Evolutionary conservation across 2,329 filamentous ascomycete species (phyloP), one percentile per base, ranked within the genome.

Genomic region (Hymenoscyphus scutula): DNA sequence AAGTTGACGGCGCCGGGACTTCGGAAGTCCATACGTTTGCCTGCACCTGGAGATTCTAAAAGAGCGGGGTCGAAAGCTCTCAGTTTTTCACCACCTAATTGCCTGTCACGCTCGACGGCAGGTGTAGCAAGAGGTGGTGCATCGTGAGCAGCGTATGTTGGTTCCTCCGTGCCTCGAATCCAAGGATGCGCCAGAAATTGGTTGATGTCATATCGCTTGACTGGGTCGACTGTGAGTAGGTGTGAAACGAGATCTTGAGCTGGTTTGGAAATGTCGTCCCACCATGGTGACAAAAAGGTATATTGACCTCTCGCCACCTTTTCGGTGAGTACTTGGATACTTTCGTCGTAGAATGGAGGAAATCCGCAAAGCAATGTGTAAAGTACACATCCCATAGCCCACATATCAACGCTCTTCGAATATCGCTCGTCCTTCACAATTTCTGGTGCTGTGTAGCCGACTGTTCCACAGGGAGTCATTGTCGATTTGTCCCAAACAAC

Each of bases 391-490:
- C 95, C 95, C 34, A 99, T 78, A 3, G 95, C 95, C 95, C 95
- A 99, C 95, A 99, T 99, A 74, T 99, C 95, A 54, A 99, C 95
- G 58, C 92, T 96, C 81, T 98, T 99, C 41, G 94, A 98, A 77
- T 99, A 99, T 25, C 93, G 87, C 78, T 99, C 95, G 77, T 99
- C 95, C 78, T 98, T 98, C 75, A 99, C 95, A 66, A 99, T 99
- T 75, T 99, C 95, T 7, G 95, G 95, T 3, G 95, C 95, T 3
- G 95, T 98, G 78, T 99, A 99, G 53, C 95, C 95, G 62, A 98
- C 95, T 0, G 95, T 99, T 62, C 95, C 95, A 76, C 95, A 99
- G n/a, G 95, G 95, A 2, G 95, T 99, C 91, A 97, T 98, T 10
- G 95, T 99, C 74, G 96, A 91, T 70, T 87, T 95, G 72, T 98